These are phyloP conservation scores for Bipolaris bicolor DNA, from an alignment of 2,329 filamentous ascomycete species.

Conservation along the genomic window DNA sequence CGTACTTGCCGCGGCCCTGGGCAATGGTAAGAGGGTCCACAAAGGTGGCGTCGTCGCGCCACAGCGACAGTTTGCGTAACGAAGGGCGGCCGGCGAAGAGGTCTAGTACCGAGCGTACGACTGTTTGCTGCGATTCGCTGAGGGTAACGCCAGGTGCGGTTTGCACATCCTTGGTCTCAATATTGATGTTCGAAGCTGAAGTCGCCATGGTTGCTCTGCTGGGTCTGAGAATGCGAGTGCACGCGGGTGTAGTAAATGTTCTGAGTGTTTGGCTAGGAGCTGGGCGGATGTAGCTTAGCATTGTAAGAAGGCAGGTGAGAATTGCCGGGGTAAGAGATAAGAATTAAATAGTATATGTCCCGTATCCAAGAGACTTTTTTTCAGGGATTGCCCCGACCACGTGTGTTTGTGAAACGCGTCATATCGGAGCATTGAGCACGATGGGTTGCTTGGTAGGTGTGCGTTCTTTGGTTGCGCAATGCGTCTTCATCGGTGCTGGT, in stretches of 20 bases:
- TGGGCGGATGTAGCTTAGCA: constrained; percentile 24
- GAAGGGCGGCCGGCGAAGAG: constrained; percentile 67
- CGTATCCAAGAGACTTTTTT: not conserved
- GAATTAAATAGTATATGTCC: constrained; percentile 7
- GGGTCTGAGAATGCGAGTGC: constrained; percentile 18
- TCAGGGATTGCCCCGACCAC: constrained; percentile 14
- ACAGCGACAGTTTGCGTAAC: constrained; percentile 64
- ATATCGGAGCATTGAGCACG: constrained; percentile 8
- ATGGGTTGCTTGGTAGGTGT: not conserved
- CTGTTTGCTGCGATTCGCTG: constrained; percentile 46
- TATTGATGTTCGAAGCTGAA: constrained; percentile 44
- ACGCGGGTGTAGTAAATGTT: constrained; percentile 25
- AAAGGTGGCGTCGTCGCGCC: constrained; percentile 65
- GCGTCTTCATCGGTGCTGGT: constrained; percentile 4
- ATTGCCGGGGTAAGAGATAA: not conserved
- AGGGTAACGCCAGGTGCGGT: constrained; percentile 60
- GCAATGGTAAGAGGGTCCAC: constrained; percentile 65
- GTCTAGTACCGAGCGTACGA: constrained; percentile 66
- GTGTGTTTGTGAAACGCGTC: constrained; percentile 14
- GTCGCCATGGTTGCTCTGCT: constrained; percentile 43
- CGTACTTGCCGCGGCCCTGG: constrained; percentile 59
- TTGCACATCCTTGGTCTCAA: constrained; percentile 63
- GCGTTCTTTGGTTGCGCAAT: not conserved
- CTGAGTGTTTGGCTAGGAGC: constrained; percentile 21
- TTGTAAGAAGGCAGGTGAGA: constrained; percentile 3